phyloP scores from a whole-genome alignment of 768 basidiomycete genomes.

The Suillus lakei region DNA sequence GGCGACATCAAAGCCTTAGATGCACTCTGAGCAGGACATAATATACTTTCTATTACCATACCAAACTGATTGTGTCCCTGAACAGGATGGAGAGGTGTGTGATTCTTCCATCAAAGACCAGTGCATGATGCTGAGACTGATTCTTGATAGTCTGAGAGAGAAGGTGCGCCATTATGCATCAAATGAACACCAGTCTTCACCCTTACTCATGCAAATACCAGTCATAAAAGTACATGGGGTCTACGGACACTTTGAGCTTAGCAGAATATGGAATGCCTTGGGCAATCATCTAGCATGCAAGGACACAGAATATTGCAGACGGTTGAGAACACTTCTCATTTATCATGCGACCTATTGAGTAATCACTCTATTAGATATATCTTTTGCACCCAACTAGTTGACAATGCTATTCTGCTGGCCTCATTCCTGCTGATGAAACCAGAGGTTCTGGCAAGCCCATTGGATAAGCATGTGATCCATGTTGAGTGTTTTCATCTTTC shows the following conservation, averaged over 20 bases:
- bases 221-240: conserved; percentile 56
- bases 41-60: conserved; percentile 38
- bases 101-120: neutral
- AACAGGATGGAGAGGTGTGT: conserved; percentile 39
- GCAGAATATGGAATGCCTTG: conserved; percentile 53
- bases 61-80: conserved; percentile 51
- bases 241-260: conserved; percentile 51
- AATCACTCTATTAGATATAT: conserved; percentile 43
- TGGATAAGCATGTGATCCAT: conserved; percentile 51
- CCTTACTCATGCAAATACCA: conserved; percentile 17
- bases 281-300: conserved; percentile 45
- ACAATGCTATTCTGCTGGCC: conserved; percentile 52
- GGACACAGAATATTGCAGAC: conserved; percentile 55
- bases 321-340: conserved; percentile 38
- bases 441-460: conserved; percentile 21
- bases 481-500: conserved; percentile 30
- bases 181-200: neutral
- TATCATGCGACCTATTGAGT: no score
- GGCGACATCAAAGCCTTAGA: neutral
- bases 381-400: conserved; percentile 41
- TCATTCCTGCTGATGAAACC: conserved; percentile 49
- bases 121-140: neutral
- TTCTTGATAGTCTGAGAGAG: conserved; percentile 38
- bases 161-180: conserved; percentile 39
- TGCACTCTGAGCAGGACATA: neutral